phyloP scores from a whole-genome alignment of 345 rosid species.

The Cardamine occulta region DNA sequence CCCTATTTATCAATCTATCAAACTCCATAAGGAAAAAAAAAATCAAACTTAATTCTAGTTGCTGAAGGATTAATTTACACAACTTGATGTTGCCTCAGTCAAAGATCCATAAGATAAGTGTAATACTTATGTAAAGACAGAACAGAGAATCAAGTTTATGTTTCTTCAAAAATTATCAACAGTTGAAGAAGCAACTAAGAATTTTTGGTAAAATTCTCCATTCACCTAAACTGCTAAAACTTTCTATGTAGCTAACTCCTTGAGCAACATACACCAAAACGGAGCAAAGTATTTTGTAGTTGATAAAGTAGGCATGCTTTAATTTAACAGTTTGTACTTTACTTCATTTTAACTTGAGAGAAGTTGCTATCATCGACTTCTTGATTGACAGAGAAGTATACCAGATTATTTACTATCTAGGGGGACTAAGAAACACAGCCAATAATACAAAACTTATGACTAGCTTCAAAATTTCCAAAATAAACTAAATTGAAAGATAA shows the following conservation, averaged over 20 bases:
- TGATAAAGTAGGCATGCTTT: background rate
- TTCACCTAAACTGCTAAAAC: background rate
- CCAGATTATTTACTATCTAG: background rate
- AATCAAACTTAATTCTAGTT: conserved; percentile 29
- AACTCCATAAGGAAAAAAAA: background rate
- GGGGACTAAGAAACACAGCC: background rate
- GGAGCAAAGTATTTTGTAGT: background rate
- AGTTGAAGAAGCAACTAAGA: background rate
- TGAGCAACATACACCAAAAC: background rate
- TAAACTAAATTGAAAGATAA: background rate
- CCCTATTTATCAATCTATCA: conserved; percentile 37
- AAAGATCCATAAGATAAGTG: background rate
- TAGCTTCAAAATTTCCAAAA: background rate
- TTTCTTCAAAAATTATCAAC: background rate
- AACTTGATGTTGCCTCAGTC: conserved; percentile 29
- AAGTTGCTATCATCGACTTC: background rate
- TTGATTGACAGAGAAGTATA: background rate
- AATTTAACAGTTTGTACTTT: background rate
- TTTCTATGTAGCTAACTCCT: background rate
- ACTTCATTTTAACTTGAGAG: background rate
- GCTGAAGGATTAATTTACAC: conserved; percentile 25
- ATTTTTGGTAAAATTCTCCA: background rate
- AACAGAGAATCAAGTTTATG: conserved; percentile 5
- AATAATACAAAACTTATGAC: background rate
- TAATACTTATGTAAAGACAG: conserved; percentile 19